These are phyloP conservation scores for Vigna hirtella DNA, from an alignment of 306 rosid genomes.

Conservation along the genomic window DNA sequence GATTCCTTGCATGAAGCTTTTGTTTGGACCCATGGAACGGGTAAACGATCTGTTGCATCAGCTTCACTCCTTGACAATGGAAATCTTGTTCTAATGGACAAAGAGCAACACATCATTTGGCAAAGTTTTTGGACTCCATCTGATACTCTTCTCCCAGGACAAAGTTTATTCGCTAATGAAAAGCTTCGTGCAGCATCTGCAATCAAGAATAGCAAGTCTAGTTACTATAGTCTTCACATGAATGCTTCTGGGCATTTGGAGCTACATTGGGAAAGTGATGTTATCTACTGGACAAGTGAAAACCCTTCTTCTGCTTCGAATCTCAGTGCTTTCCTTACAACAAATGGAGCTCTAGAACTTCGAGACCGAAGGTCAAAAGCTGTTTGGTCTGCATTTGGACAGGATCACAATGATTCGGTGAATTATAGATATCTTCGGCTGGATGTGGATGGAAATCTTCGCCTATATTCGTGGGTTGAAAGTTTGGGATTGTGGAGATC, in stretches of 20 bases:
- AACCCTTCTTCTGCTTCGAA: constrained; percentile 52
- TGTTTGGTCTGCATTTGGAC: constrained; percentile 74
- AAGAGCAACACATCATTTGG: constrained; percentile 55
- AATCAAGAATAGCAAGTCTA: constrained; percentile 53
- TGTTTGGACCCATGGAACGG: constrained; percentile 57
- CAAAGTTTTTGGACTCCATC: constrained; percentile 67
- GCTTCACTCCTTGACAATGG: constrained; percentile 67
- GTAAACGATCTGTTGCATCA: constrained; percentile 53
- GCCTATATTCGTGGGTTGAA: constrained; percentile 81
- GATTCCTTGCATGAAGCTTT: constrained; percentile 51
- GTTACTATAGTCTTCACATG: constrained; percentile 71
- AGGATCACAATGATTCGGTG: constrained; percentile 65
- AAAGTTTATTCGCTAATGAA: constrained; percentile 48
- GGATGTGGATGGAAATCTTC: constrained; percentile 76
- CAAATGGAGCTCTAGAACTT: constrained; percentile 65
- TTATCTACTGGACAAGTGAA: constrained; percentile 67
- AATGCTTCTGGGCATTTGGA: constrained; percentile 67
- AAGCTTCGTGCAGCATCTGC: constrained; percentile 72
- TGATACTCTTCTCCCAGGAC: constrained; percentile 79
- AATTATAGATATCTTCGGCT: constrained; percentile 66
- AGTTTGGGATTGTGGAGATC: constrained; percentile 57
- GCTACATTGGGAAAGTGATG: constrained; percentile 69
- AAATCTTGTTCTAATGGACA: constrained; percentile 65
- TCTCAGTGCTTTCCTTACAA: constrained; percentile 57
- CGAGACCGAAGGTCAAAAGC: constrained; percentile 47